A percentile compares a stretch with the other conserved stretches of the same genome.
Conservation (phyloP, 2,329 filamentous ascomycete species). For the Mycosphaerella sp. region DNA sequence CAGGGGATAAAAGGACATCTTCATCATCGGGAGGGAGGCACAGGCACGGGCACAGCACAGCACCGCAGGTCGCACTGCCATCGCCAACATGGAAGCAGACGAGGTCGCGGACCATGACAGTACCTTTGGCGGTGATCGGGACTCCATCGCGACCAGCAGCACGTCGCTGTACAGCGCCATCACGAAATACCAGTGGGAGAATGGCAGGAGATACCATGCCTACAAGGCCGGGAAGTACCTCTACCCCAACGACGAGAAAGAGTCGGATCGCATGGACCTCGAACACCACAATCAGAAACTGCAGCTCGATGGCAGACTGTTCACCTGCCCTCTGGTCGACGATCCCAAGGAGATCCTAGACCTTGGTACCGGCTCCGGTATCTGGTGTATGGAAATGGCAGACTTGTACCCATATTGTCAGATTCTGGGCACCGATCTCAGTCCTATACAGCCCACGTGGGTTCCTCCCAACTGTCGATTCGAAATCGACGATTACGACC, state of each 20-base stretch:
- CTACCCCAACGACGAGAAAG: conserved; percentile 33
- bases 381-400: conserved; percentile 33
- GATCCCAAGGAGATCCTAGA: conserved; percentile 42
- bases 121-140: conserved; percentile 26
- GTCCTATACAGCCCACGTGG: conserved; percentile 25
- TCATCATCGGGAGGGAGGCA: not conserved
- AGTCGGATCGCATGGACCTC: conserved; percentile 30
- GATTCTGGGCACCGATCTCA: conserved; percentile 25
- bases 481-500: conserved; percentile 25
- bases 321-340: conserved; percentile 37
- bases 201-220: conserved; percentile 22
- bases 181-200: conserved; percentile 17
- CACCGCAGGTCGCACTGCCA: not conserved
- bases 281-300: conserved; percentile 31
- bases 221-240: conserved; percentile 28
- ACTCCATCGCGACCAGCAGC: conserved; percentile 21
- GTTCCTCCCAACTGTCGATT: conserved; percentile 26
- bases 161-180: conserved; percentile 17
- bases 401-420: conserved; percentile 22
- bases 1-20: not conserved
- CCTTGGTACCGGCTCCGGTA: conserved; percentile 30
- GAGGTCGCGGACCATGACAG: conserved; percentile 24
- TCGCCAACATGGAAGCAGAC: conserved; percentile 23
- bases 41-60: not conserved
- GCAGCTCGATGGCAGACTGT: conserved; percentile 32